These are phyloP conservation scores for Pythium folliculosum DNA, from an alignment of 352 stramenopile genomes.

Conservation along the genomic window DNA sequence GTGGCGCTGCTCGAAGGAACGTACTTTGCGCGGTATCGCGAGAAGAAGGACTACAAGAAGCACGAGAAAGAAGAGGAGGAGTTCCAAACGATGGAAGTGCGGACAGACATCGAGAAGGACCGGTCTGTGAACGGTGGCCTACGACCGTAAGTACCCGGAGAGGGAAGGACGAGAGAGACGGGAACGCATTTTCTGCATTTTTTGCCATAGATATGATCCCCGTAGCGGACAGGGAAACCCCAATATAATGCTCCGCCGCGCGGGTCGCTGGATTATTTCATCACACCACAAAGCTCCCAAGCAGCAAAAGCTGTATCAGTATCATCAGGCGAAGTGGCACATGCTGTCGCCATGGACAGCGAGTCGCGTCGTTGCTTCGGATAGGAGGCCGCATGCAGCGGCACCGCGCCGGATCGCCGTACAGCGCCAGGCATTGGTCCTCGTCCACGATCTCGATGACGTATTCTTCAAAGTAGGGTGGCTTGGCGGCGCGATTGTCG, in stretches of 20 bases:
- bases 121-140: constrained; percentile 30
- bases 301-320: background rate
- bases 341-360: background rate
- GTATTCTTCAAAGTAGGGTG: constrained; percentile 68
- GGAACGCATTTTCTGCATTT: constrained; percentile 3
- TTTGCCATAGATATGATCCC: constrained; percentile 20
- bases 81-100: constrained; percentile 80
- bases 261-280: background rate
- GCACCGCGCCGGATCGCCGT: constrained; percentile 42
- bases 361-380: background rate
- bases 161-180: background rate
- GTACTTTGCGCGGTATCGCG: constrained; percentile 80
- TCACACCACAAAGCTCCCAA: background rate
- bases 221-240: too few species aligned
- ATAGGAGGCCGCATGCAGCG: constrained; percentile 47
- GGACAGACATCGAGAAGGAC: constrained; percentile 71
- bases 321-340: background rate
- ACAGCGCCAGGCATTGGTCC: constrained; percentile 35
- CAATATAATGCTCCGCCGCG: background rate
- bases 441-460: constrained; percentile 76
- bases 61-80: constrained; percentile 53
- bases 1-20: constrained; percentile 86
- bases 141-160: constrained; percentile 16
- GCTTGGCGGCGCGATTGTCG: constrained; percentile 75
- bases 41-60: constrained; percentile 74